A percentile compares a stretch with the other conserved stretches of the same genome.
Conservation (phyloP, 148 eudicot genomes). For the Mesembryanthemum crystallinum region DNA sequence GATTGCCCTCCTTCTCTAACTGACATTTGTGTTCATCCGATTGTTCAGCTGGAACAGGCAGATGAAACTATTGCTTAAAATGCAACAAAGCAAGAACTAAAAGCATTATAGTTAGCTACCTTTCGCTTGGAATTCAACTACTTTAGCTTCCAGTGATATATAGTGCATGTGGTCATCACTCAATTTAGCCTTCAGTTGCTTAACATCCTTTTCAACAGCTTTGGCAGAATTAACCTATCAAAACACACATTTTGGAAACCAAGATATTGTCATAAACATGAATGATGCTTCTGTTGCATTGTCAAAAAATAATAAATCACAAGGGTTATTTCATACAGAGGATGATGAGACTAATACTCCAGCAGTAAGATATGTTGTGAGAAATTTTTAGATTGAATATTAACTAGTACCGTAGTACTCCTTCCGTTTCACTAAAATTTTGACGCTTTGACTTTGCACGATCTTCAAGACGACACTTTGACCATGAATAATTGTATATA, state of each 20-base stretch:
- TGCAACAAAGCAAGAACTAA: constrained; percentile 3
- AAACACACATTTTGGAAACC: neutral
- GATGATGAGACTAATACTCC: too few relatives aligned
- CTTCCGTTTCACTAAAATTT: too few relatives aligned
- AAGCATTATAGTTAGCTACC: constrained; percentile 33
- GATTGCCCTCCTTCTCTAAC: constrained; percentile 59
- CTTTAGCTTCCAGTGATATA: constrained; percentile 72
- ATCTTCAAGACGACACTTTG: too few relatives aligned
- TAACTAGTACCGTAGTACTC: too few relatives aligned
- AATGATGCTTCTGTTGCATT: neutral
- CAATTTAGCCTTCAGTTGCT: constrained; percentile 63
- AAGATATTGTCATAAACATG: neutral
- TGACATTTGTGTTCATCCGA: constrained; percentile 56
- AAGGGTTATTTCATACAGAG: neutral
- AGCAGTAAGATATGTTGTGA: too few relatives aligned
- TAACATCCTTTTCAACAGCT: constrained; percentile 72
- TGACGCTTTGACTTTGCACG: too few relatives aligned
- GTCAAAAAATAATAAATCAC: neutral
- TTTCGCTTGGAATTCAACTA: constrained; percentile 71
- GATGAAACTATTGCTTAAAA: neutral
- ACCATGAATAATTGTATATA: too few relatives aligned
- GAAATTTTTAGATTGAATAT: too few relatives aligned
- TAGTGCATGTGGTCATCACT: constrained; percentile 70
- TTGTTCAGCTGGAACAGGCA: constrained; percentile 49
- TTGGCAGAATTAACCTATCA: constrained; percentile 71